Percentiles rank a stretch among this genome's conserved stretches.
Conservation (phyloP, 768 basidiomycete genomes). For the Pleurotus platypus region DNA sequence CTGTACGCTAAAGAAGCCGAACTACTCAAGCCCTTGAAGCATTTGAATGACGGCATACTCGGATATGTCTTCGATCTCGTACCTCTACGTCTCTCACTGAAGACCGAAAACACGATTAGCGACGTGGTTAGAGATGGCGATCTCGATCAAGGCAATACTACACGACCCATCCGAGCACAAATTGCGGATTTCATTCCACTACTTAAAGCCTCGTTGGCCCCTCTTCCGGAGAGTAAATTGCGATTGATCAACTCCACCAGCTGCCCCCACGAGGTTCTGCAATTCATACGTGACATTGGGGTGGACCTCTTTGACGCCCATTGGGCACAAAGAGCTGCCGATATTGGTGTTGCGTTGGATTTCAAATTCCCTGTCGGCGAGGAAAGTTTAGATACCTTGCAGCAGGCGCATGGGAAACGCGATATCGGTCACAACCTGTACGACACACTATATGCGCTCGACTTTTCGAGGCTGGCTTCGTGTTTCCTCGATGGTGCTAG, state of each 20-base stretch:
- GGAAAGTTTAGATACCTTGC: background rate
- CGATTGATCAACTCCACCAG: constrained; percentile 54
- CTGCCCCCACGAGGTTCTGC: constrained; percentile 76
- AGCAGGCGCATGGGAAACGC: constrained; percentile 19
- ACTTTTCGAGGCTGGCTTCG: constrained; percentile 55
- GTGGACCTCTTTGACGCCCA: constrained; percentile 73
- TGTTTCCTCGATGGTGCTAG: constrained; percentile 27
- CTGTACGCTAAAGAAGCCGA: constrained; percentile 55
- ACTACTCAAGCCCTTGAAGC: constrained; percentile 43
- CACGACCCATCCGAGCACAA: background rate
- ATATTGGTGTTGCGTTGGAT: constrained; percentile 73
- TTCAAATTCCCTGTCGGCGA: constrained; percentile 61
- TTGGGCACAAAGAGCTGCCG: constrained; percentile 69
- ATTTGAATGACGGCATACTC: constrained; percentile 62
- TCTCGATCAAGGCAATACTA: constrained; percentile 8
- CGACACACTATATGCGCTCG: constrained; percentile 47
- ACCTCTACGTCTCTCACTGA: constrained; percentile 34
- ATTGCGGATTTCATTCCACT: constrained; percentile 29
- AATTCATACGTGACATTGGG: constrained; percentile 59
- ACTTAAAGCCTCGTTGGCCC: constrained; percentile 54
- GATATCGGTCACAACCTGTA: constrained; percentile 78
- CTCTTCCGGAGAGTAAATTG: constrained; percentile 52
- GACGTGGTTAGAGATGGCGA: background rate
- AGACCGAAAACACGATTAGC: constrained; percentile 11
- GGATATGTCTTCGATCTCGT: constrained; percentile 75